A percentile compares a stretch with the other conserved stretches of the same genome.
These are phyloP conservation scores for Moricandia moricandioides DNA, from an alignment of 345 rosid species.

Conservation along the genomic window DNA sequence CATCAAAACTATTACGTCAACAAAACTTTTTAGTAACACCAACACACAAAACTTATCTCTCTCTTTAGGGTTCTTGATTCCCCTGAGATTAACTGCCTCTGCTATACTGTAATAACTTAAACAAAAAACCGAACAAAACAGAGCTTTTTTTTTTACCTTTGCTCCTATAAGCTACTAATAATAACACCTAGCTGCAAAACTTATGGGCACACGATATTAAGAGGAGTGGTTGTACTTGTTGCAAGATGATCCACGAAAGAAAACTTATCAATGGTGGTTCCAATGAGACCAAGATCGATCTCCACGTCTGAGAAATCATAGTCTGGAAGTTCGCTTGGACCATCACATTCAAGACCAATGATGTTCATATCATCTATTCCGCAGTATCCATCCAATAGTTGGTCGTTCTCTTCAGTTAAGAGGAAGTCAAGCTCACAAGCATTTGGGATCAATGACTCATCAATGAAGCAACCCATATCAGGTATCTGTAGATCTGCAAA, in stretches of 20 bases:
- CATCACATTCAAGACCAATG: constrained; percentile 45
- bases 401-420: constrained; percentile 49
- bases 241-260: constrained; percentile 21
- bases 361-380: constrained; percentile 57
- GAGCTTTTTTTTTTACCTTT: neutral
- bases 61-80: constrained; percentile 18
- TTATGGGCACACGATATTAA: constrained; percentile 72
- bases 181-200: constrained; percentile 75
- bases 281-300: constrained; percentile 54
- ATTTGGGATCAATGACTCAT: constrained; percentile 36
- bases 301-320: constrained; percentile 51
- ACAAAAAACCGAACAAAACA: constrained; percentile 14
- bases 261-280: constrained; percentile 44
- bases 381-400: constrained; percentile 49
- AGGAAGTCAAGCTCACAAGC: constrained; percentile 45
- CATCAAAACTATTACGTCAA: constrained; percentile 29
- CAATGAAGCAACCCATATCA: constrained; percentile 42
- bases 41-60: constrained; percentile 39
- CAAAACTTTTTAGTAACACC: constrained; percentile 33
- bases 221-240: constrained; percentile 28
- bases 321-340: constrained; percentile 77
- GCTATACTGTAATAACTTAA: constrained; percentile 27
- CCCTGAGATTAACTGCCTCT: constrained; percentile 26
- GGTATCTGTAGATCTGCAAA: constrained; percentile 52
- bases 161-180: constrained; percentile 30